Conservation (phyloP, 2,329 filamentous ascomycete genomes). For the Aspergillus fumigatiaffinis region DNA sequence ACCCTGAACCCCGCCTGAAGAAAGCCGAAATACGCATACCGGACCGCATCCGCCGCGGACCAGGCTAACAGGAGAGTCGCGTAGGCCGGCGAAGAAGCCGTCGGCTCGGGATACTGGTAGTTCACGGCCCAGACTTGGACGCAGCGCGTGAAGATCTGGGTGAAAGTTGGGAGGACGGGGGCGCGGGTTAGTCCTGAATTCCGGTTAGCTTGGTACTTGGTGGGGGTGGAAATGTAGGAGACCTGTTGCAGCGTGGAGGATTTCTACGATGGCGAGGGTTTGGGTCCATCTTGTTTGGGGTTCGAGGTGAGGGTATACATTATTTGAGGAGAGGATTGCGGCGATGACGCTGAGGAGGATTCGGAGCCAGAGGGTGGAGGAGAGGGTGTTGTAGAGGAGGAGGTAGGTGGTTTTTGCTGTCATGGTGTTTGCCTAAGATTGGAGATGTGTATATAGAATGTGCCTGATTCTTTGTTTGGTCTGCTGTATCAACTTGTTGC, state of each 20-base stretch:
- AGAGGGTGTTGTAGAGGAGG: slow-evolving; percentile 22
- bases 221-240: not conserved
- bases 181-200: slow-evolving; percentile 23
- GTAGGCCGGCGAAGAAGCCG: slow-evolving; percentile 17
- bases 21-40: slow-evolving; percentile 24
- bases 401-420: slow-evolving; percentile 15
- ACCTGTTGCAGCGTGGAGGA: slow-evolving; percentile 24
- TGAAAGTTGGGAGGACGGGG: slow-evolving; percentile 28
- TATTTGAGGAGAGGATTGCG: not conserved
- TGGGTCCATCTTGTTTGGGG: slow-evolving; percentile 23
- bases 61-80: slow-evolving; percentile 25
- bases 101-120: slow-evolving; percentile 19
- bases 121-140: slow-evolving; percentile 31
- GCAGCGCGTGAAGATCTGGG: slow-evolving; percentile 27
- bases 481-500: not conserved
- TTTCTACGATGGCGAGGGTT: slow-evolving; percentile 22
- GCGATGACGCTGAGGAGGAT: slow-evolving; percentile 17
- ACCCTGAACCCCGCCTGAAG: slow-evolving; percentile 15
- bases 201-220: not conserved
- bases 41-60: slow-evolving; percentile 24
- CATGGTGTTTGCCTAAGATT: not conserved
- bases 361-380: slow-evolving; percentile 21
- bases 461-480: not conserved
- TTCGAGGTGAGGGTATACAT: slow-evolving; percentile 20
- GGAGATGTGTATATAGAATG: not conserved